Conservation (phyloP, 2,329 filamentous ascomycete species). For the Penicillium verrucosum region DNA sequence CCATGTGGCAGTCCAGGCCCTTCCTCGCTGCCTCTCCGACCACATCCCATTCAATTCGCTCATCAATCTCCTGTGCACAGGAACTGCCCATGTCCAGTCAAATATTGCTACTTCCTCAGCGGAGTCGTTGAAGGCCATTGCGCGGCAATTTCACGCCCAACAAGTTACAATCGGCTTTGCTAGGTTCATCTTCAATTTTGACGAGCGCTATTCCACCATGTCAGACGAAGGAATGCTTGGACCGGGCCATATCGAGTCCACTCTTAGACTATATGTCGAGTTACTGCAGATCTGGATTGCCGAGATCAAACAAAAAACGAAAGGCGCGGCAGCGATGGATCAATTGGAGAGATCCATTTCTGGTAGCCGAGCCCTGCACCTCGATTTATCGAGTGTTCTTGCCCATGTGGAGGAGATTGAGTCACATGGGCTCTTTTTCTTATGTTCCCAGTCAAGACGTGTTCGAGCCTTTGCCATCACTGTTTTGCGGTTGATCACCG, state of each 20-base stretch:
- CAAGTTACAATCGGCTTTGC: constrained; percentile 96
- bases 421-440: constrained; percentile 92
- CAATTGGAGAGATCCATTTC: constrained; percentile 58
- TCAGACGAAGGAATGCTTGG: constrained; percentile 96
- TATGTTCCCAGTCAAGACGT: constrained; percentile 89
- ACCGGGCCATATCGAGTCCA: constrained; percentile 90
- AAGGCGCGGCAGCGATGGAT: constrained; percentile 65
- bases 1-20: constrained; percentile 89
- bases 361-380: constrained; percentile 70
- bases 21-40: constrained; percentile 87
- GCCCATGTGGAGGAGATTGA: constrained; percentile 96
- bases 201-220: constrained; percentile 95
- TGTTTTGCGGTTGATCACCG: constrained; percentile 83
- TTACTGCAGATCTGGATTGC: constrained; percentile 96
- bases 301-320: constrained; percentile 83
- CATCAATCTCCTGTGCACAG: constrained; percentile 92
- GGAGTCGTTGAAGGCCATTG: constrained; percentile 91
- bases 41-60: constrained; percentile 90
- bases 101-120: constrained; percentile 92
- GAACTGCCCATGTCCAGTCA: constrained; percentile 88
- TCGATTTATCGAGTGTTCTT: constrained; percentile 84
- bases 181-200: constrained; percentile 97
- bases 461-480: constrained; percentile 90
- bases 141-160: constrained; percentile 86
- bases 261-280: constrained; percentile 87